These are phyloP conservation scores for Penicillium rolfsii DNA, from an alignment of 2,329 filamentous ascomycete species.

Conservation along the genomic window DNA sequence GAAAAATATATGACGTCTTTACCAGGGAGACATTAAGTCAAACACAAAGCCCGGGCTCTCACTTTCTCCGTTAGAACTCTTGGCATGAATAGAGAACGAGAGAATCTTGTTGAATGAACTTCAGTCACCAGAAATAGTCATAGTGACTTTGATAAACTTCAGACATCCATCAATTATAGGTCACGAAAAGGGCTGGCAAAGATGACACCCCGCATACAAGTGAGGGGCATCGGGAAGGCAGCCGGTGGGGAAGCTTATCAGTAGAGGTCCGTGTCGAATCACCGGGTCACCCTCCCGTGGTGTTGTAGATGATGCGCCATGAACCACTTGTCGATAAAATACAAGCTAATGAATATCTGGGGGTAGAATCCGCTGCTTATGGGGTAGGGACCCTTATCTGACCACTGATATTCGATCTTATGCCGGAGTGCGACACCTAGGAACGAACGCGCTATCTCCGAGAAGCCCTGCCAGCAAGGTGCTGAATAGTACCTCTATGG, in stretches of 20 bases:
- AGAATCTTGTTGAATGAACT: not conserved
- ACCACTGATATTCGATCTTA: not conserved
- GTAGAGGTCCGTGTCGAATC: not conserved
- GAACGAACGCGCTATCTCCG: not conserved
- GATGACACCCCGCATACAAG: not conserved
- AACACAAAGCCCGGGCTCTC: too few species aligned
- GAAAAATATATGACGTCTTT: too few species aligned
- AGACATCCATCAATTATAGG: not conserved
- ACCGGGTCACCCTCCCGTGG: constrained; percentile 1
- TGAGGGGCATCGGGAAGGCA: constrained; percentile 5
- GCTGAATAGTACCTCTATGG: not conserved
- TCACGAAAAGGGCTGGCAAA: too few species aligned
- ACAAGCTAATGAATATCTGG: not conserved
- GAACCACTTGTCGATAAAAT: not conserved
- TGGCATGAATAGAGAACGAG: not conserved
- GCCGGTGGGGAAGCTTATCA: constrained; percentile 8
- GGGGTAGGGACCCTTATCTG: not conserved
- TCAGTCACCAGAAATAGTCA: not conserved
- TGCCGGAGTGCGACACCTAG: too few species aligned
- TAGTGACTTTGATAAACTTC: not conserved
- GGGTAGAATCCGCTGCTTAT: not conserved
- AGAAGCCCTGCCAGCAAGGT: not conserved
- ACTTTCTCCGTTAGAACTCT: not conserved
- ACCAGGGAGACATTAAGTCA: too few species aligned
- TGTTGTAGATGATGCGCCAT: not conserved